Conservation (phyloP, 2,329 filamentous ascomycete species). For the Neobulgaria alba region DNA sequence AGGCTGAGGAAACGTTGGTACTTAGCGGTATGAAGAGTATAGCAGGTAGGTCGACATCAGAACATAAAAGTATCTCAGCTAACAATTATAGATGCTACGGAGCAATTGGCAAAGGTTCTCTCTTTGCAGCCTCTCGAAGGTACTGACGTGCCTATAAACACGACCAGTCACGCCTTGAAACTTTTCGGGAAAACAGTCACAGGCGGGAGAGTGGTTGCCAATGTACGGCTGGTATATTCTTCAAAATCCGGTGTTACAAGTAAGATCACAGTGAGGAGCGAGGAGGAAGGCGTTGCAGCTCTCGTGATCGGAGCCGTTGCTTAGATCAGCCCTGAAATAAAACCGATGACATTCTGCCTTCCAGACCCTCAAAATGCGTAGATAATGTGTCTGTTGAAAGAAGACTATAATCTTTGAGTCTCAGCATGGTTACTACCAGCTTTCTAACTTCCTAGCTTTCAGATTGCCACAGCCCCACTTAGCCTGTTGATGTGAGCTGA, state of each 20-base stretch:
- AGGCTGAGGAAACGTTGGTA: constrained; percentile 85
- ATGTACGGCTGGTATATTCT: constrained; percentile 87
- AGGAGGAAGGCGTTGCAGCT: constrained; percentile 84
- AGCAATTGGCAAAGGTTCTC: constrained; percentile 76
- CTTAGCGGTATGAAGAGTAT: constrained; percentile 85
- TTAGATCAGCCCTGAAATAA: too few species aligned
- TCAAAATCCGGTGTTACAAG: constrained; percentile 90
- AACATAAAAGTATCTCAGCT: constrained; percentile 15
- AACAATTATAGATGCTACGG: constrained; percentile 66
- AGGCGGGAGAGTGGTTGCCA: constrained; percentile 80
- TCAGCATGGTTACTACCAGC: too few species aligned
- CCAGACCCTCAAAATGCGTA: too few species aligned
- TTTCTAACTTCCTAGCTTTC: too few species aligned
- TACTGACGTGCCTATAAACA: constrained; percentile 80
- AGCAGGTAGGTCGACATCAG: constrained; percentile 51
- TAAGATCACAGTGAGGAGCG: constrained; percentile 85
- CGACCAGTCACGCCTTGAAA: constrained; percentile 89
- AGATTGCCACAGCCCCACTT: too few species aligned
- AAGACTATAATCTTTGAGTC: too few species aligned
- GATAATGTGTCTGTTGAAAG: too few species aligned
- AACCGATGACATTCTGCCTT: constrained; percentile 15
- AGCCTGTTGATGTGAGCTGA: too few species aligned
- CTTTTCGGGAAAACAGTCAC: constrained; percentile 90
- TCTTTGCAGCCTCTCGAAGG: constrained; percentile 92
- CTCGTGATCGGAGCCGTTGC: constrained; percentile 79